Conservation (phyloP, 257 asterid genomes). For the Solanum clarkiae region DNA sequence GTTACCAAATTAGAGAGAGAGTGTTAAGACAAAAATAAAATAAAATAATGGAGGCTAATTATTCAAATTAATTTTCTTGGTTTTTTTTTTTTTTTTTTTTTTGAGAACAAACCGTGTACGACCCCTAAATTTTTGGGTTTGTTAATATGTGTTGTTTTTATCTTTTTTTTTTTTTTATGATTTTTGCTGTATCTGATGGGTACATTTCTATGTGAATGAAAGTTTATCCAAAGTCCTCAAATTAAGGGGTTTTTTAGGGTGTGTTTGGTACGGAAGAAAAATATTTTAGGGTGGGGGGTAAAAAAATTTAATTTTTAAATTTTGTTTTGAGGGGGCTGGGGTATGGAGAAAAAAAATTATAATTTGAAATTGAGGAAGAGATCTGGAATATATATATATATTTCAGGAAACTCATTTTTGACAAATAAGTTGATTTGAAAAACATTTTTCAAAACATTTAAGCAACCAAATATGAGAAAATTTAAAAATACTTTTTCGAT, state of each 20-base stretch:
- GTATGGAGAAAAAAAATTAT: no score
- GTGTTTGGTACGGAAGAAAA: no score
- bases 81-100: constrained; percentile 19
- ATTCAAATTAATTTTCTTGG: neutral
- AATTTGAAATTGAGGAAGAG: no score
- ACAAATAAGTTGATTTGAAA: no score
- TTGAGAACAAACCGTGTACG: constrained; percentile 15
- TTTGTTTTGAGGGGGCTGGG: no score
- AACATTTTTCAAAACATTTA: no score
- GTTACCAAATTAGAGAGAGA: constrained; percentile 23
- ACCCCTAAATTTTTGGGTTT: constrained; percentile 18
- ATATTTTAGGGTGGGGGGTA: no score
- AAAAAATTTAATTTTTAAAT: no score
- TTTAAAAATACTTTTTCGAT: no score
- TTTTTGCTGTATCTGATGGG: neutral
- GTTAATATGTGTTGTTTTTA: neutral
- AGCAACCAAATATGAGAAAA: no score
- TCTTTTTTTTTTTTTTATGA: neutral
- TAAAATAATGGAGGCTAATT: constrained; percentile 33
- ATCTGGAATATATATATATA: no score
- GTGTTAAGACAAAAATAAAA: constrained; percentile 8
- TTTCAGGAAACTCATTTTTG: no score
- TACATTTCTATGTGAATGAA: neutral
- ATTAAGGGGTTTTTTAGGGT: neutral
- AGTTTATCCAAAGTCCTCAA: neutral